Conservation (phyloP, 2,329 filamentous ascomycete species). For the Fusarium equiseti region DNA sequence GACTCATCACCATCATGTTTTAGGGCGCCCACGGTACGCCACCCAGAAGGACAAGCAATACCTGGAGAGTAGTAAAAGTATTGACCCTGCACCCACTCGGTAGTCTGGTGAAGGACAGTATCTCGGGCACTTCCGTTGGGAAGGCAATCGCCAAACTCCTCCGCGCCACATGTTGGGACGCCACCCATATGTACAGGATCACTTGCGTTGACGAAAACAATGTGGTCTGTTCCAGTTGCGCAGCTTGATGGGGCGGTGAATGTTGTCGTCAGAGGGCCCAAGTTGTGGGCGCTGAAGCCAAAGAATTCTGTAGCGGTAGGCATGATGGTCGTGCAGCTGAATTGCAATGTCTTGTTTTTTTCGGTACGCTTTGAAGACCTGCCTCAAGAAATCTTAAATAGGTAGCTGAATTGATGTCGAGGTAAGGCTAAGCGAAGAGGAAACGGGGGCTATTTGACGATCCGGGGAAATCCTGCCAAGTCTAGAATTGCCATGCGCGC, state of each 20-base stretch:
- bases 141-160: constrained; percentile 24
- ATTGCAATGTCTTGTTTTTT: too few relatives aligned
- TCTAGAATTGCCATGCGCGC: neutral
- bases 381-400: too few relatives aligned
- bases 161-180: neutral
- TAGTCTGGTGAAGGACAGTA: neutral
- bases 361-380: too few relatives aligned
- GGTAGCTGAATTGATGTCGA: too few relatives aligned
- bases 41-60: constrained; percentile 40
- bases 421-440: neutral
- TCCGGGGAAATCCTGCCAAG: neutral
- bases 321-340: neutral
- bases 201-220: neutral
- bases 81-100: neutral
- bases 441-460: neutral
- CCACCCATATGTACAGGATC: neutral
- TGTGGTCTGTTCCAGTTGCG: neutral
- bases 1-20: constrained; percentile 4
- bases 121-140: constrained; percentile 28
- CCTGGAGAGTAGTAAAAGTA: constrained; percentile 4
- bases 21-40: constrained; percentile 42
- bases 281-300: neutral
- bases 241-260: neutral
- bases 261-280: neutral
- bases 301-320: neutral